Evolutionary conservation across 2,329 filamentous ascomycete genomes (phyloP), one percentile per base, ranked within the genome.

Genomic region (Tolypocladium tropicale): DNA sequence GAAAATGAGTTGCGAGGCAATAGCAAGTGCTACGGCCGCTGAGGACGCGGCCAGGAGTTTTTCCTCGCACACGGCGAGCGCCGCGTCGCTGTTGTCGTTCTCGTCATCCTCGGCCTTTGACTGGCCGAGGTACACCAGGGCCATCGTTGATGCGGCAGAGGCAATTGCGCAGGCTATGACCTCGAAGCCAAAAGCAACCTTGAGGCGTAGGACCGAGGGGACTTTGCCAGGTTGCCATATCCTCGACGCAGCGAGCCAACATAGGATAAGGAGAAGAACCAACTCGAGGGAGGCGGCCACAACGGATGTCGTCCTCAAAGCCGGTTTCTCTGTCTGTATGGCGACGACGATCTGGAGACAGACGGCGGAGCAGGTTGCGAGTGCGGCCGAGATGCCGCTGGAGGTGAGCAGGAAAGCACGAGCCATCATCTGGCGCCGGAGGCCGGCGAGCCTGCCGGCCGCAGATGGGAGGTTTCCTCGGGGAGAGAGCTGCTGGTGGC

Each of bases 1-100:
- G 60, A 80, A 82, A 28, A 73, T 60, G n/a, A 79, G 65, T 62
- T 83, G 80, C 9, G 71, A 65, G 1, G 69, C 64, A 56, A 78
- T 77, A 6, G 76, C 70, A 41, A 78, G 56, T 11, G 72, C 75
- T 53, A 82, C 68, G 16, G 74, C 68, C 16, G 76, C 65, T 0
- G 79, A 72, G 4, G 73, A 67, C 34, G 75, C 78, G 16, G 75
- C 65, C 37, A 82, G 62, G 51, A 78, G 73, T 43, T 54, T 57
- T 65, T 65, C 54, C 52, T 62, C 63, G 23, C 56, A 58, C 2
- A 60, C 51, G n/a, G 55, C 57, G 16, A 57, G 43, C 5, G 59
- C 32, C 7, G 59, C 53, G 9, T 61, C 59, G 25, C 21, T 34
- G 18, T 32, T 25, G 37, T 50, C 58, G 28, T 28, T 30, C n/a